These are phyloP conservation scores for Oxyria digyna DNA, from an alignment of 148 eudicot genomes.

Conservation along the genomic window DNA sequence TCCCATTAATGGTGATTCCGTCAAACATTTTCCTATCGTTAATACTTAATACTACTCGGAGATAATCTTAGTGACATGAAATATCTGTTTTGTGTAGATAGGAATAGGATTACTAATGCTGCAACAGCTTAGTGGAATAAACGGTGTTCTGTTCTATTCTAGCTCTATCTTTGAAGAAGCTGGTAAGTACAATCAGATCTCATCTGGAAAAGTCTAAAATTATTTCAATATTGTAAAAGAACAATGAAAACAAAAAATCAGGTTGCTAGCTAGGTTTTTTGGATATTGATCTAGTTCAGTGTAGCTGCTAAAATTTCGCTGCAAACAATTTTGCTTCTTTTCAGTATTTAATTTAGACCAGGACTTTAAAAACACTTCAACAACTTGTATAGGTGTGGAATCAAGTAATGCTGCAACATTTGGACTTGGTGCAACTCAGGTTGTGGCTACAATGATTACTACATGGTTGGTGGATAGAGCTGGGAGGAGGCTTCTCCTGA, in stretches of 20 bases:
- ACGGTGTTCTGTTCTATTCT: constrained; percentile 88
- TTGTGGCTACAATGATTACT: constrained; percentile 64
- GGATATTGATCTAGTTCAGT: neutral
- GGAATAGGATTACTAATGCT: constrained; percentile 80
- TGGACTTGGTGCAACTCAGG: constrained; percentile 84
- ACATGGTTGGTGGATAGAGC: constrained; percentile 92
- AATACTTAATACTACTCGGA: neutral
- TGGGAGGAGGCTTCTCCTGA: constrained; percentile 76
- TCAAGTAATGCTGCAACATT: constrained; percentile 63
- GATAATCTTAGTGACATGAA: neutral
- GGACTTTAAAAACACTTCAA: neutral
- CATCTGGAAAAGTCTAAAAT: neutral
- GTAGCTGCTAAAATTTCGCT: neutral
- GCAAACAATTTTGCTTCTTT: neutral
- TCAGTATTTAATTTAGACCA: neutral
- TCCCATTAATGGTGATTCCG: constrained; percentile 68
- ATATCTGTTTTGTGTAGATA: constrained; percentile 33
- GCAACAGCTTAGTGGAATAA: constrained; percentile 85
- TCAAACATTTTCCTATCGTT: neutral
- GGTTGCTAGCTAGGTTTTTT: neutral
- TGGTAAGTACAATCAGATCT: constrained; percentile 30
- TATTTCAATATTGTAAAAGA: neutral
- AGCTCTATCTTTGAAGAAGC: constrained; percentile 72
- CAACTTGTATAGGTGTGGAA: constrained; percentile 41
- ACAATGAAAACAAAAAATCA: neutral